phyloP scores from a whole-genome alignment of 352 stramenopile genomes.

The Phytopythium cucurbitacearum region DNA sequence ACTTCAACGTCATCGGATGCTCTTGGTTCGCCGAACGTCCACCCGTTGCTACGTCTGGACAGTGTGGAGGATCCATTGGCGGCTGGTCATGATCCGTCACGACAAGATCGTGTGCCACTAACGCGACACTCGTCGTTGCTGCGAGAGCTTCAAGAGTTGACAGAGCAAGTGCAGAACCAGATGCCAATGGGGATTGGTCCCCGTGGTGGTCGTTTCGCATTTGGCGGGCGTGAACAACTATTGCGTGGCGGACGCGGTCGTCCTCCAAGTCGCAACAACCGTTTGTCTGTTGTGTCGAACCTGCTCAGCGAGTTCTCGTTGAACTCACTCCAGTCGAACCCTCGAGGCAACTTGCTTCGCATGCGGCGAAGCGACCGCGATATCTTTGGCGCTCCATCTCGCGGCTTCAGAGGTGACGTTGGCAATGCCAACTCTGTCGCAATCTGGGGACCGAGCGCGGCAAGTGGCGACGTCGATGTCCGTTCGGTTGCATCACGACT shows the following conservation, averaged over 20 bases:
- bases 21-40: conserved; percentile 9
- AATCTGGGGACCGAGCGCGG: conserved; percentile 33
- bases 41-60: conserved; percentile 40
- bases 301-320: conserved; percentile 81
- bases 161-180: conserved; percentile 73
- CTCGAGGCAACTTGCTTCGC: conserved; percentile 18
- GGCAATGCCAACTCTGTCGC: conserved; percentile 14
- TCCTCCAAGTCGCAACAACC: conserved; percentile 56
- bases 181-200: conserved; percentile 18
- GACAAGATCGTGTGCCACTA: conserved; percentile 40
- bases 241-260: conserved; percentile 40
- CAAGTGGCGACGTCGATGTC: conserved; percentile 44
- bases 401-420: conserved; percentile 29
- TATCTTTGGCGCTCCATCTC: conserved; percentile 35
- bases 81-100: conserved; percentile 11
- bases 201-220: not conserved
- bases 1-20: conserved; percentile 5
- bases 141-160: conserved; percentile 69
- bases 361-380: conserved; percentile 49
- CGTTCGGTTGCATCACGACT: conserved; percentile 69
- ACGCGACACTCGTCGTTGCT: conserved; percentile 69
- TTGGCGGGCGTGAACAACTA: conserved; percentile 39
- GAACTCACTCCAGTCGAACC: conserved; percentile 24
- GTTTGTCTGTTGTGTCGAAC: conserved; percentile 67
- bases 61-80: conserved; percentile 2